Base-by-base conservation (phyloP, 2,329 filamentous ascomycete genomes). In the Diplocarpon mali region DNA sequence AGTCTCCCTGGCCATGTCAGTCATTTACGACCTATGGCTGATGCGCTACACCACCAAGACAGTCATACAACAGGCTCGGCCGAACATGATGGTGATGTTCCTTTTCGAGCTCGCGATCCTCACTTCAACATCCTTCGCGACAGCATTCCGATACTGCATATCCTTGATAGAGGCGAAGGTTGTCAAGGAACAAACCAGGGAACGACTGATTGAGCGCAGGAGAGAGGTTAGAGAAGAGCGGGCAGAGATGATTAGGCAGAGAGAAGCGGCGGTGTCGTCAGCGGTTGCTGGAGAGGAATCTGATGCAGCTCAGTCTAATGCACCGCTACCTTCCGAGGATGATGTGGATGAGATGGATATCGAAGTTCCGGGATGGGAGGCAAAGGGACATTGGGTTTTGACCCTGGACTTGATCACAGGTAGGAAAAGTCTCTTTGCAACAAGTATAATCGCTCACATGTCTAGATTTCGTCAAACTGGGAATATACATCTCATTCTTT, bases 51-150 rank as follows among this genome's bases (percentile, higher is more conserved):
- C 84, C 47, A 72, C 94, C 49, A 76, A 80, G 24, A 86, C 83
- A 0, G 89, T 96, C 28, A 79, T 95, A 40, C 80, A 85, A 46
- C 81, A 93, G 61, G 86, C 90, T 2, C 75, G 84, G n/a, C 88
- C 90, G 0, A 92, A 93, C 47, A 96, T 98, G 85, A 98, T 96
- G 88, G 88, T 98, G 51, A 96, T 98, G 88, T 98, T 98, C 60
- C 79, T 93, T 5, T 98, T 98, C 57, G 92, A 98, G 64, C 96
- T 96, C 60, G 89, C 90, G 31, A 80, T 98, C 35, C 68, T 96
- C 48, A 73, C 79, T 2, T 82, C 93, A 9, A 81, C 80, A 41
- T 94, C 90, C 1, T 70, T 79, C 42, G 88, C 90, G 38, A 95
- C 88, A 0, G 73, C 77, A 2, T 70, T 79, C 44, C 80, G 89